Evolutionary conservation across 2,329 filamentous ascomycete genomes (phyloP).

Genomic region (Pseudogymnoascus pannorum): DNA sequence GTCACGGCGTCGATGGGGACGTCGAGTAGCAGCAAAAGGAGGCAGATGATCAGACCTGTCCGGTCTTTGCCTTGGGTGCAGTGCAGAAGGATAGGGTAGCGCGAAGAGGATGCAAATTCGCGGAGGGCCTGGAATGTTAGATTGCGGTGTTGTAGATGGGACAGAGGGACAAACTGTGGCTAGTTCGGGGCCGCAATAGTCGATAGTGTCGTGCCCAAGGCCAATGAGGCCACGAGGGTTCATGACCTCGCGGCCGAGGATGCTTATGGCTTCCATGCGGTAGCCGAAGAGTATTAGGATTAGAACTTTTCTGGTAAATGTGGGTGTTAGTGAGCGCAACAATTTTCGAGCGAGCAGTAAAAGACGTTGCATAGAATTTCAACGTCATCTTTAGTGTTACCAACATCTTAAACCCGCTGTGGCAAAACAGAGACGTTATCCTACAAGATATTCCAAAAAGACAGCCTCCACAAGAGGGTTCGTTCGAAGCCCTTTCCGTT

Average conservation of each 20-base stretch:
- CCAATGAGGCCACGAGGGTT: conserved; percentile 63
- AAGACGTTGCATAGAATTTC: too few species aligned
- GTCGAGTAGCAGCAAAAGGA: conserved; percentile 58
- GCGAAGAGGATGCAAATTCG: conserved; percentile 38
- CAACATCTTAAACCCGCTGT: too few species aligned
- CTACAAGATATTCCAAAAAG: conserved; percentile 59
- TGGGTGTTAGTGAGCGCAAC: neutral
- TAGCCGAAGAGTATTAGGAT: conserved; percentile 58
- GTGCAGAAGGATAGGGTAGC: conserved; percentile 64
- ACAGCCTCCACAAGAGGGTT: conserved; percentile 58
- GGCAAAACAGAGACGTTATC: conserved; percentile 16
- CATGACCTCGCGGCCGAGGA: conserved; percentile 67
- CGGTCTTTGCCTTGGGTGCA: conserved; percentile 89
- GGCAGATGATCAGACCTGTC: conserved; percentile 62
- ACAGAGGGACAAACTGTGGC: conserved; percentile 31
- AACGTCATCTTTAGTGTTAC: too few species aligned
- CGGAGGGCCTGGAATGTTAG: conserved; percentile 36
- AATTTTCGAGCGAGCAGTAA: neutral
- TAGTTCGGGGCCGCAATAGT: conserved; percentile 58
- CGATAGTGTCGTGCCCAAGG: conserved; percentile 61
- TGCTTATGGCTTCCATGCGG: conserved; percentile 59
- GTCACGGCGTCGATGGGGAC: conserved; percentile 54
- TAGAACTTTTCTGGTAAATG: conserved; percentile 46
- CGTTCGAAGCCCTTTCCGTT: conserved; percentile 64
- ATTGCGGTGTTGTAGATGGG: neutral